These are phyloP conservation scores for Gracilaria domingensis DNA, from an alignment of 23 red algal genomes.

Conservation along the genomic window DNA sequence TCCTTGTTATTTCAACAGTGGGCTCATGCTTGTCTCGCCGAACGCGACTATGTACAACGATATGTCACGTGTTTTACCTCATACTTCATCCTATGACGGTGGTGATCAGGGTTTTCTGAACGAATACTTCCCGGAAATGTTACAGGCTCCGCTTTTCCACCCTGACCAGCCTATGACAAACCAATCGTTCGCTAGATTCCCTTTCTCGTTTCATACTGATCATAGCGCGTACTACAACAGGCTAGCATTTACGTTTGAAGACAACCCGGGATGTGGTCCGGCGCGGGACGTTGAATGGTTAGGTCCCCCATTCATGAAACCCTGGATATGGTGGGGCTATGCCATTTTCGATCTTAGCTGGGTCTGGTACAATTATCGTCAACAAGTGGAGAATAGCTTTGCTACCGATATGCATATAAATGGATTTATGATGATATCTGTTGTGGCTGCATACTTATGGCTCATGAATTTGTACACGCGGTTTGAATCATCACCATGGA, in stretches of 20 bases:
- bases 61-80: constrained; percentile 73
- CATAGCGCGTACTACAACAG: constrained; percentile 84
- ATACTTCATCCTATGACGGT: constrained; percentile 85
- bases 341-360: constrained; percentile 78
- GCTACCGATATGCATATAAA: constrained; percentile 42
- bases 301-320: constrained; percentile 84
- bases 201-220: constrained; percentile 86
- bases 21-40: constrained; percentile 86
- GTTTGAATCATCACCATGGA: constrained; percentile 21
- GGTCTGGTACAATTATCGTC: constrained; percentile 80
- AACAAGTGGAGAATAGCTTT: constrained; percentile 27
- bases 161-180: not conserved
- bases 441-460: constrained; percentile 21
- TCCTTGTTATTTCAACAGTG: constrained; percentile 92
- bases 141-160: constrained; percentile 82
- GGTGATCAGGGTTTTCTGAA: constrained; percentile 99
- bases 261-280: constrained; percentile 59
- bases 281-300: constrained; percentile 83
- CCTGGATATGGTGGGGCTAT: constrained; percentile 96
- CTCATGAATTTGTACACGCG: not conserved
- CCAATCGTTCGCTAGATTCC: constrained; percentile 58
- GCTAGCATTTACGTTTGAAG: constrained; percentile 67
- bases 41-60: constrained; percentile 51
- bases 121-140: constrained; percentile 74
- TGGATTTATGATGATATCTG: not conserved